Conservation (phyloP, 2,329 filamentous ascomycete species). For the Magnaporthiopsis rhizophila region DNA sequence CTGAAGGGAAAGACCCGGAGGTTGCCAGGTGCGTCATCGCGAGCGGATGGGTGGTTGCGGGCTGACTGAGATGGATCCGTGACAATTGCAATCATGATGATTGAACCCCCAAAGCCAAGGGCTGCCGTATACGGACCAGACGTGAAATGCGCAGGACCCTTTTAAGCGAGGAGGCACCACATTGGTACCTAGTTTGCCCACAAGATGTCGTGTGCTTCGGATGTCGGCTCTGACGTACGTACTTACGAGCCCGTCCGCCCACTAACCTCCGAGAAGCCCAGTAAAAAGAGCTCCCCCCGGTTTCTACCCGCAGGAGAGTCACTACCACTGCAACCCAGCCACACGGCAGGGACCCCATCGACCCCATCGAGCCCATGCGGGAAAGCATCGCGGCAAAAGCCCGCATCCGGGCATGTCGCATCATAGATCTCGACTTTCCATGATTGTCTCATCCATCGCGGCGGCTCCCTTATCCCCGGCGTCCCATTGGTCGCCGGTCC, state of each 20-base stretch:
- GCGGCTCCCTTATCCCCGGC: slow-evolving; percentile 1
- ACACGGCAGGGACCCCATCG: background rate
- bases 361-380: background rate
- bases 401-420: background rate
- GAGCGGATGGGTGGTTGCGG: no score
- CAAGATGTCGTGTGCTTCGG: background rate
- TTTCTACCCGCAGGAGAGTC: background rate
- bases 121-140: no score
- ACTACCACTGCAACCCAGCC: background rate
- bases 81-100: background rate
- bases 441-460: background rate
- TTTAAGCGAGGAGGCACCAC: no score
- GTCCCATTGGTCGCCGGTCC: background rate
- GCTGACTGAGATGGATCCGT: background rate
- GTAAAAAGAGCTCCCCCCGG: no score
- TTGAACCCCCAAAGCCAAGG: background rate
- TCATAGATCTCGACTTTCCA: background rate
- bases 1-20: background rate
- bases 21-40: background rate
- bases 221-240: background rate
- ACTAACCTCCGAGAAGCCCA: no score
- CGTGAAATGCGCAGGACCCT: no score
- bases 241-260: background rate
- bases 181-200: no score
- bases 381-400: background rate